A percentile compares a stretch with the other conserved stretches of the same genome.
Evolutionary conservation across 2,329 filamentous ascomycete genomes (phyloP).

Genomic region (Aspergillus nomiae): DNA sequence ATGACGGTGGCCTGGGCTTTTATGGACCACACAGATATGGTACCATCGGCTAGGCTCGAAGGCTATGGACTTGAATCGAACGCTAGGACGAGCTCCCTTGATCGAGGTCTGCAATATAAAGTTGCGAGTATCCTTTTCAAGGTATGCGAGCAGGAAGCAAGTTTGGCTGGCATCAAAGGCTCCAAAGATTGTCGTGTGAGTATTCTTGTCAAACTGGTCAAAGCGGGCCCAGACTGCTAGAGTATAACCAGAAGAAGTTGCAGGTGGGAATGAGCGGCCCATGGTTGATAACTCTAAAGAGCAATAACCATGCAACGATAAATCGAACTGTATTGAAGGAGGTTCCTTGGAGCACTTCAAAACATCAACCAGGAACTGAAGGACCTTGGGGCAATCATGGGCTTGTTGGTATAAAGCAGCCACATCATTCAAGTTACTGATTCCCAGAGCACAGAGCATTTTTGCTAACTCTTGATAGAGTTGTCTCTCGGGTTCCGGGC

Average conservation of each 20-base stretch:
- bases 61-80: constrained; percentile 81
- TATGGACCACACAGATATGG: constrained; percentile 86
- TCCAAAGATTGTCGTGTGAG: constrained; percentile 94
- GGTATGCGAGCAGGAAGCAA: constrained; percentile 89
- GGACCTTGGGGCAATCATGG: constrained; percentile 52
- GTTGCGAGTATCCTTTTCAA: constrained; percentile 90
- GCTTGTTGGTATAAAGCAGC: constrained; percentile 70
- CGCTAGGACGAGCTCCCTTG: constrained; percentile 79
- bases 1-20: constrained; percentile 72
- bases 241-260: constrained; percentile 78
- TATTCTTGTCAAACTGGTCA: constrained; percentile 78
- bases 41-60: constrained; percentile 86
- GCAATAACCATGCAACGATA: constrained; percentile 82
- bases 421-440: constrained; percentile 79
- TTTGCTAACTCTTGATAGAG: constrained; percentile 69
- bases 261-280: constrained; percentile 80
- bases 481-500: constrained; percentile 59
- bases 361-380: constrained; percentile 73
- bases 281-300: constrained; percentile 89
- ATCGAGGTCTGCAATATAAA: constrained; percentile 97
- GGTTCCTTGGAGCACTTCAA: constrained; percentile 75
- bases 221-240: constrained; percentile 87
- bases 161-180: constrained; percentile 90
- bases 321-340: constrained; percentile 89
- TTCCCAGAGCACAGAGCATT: constrained; percentile 70